A percentile compares a stretch with the other conserved stretches of the same genome.
Conservation (phyloP, 2,329 filamentous ascomycete species). For the Nemania sp. region DNA sequence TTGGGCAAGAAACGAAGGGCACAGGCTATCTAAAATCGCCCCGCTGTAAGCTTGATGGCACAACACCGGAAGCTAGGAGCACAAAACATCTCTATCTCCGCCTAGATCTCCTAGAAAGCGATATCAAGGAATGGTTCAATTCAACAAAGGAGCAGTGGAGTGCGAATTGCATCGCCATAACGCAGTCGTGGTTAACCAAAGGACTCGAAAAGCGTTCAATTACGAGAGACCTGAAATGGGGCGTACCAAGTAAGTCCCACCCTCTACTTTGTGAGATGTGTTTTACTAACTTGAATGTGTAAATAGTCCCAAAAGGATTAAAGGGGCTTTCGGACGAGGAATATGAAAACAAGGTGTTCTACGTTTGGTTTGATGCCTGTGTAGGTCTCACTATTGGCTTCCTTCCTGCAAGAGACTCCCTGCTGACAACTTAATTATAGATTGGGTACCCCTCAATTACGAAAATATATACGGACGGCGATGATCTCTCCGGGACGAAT, state of each 20-base stretch:
- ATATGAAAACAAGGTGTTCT: slow-evolving; percentile 78
- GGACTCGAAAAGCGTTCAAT: slow-evolving; percentile 89
- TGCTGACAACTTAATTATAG: slow-evolving; percentile 55
- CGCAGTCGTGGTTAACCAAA: slow-evolving; percentile 83
- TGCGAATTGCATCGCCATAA: slow-evolving; percentile 79
- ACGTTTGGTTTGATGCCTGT: slow-evolving; percentile 90
- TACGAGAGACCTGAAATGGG: slow-evolving; percentile 93
- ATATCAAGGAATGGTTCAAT: slow-evolving; percentile 82
- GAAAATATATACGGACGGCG: slow-evolving; percentile 79
- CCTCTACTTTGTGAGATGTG: neutral
- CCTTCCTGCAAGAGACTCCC: slow-evolving; percentile 43
- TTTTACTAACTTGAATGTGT: slow-evolving; percentile 24
- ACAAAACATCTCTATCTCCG: slow-evolving; percentile 94
- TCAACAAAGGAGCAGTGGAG: slow-evolving; percentile 82
- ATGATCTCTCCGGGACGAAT: slow-evolving; percentile 64
- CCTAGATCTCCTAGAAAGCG: slow-evolving; percentile 83
- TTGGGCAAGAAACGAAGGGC: slow-evolving; percentile 45
- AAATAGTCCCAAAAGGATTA: slow-evolving; percentile 59
- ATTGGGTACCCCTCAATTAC: slow-evolving; percentile 92
- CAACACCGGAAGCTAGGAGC: slow-evolving; percentile 80
- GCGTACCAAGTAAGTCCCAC: slow-evolving; percentile 60
- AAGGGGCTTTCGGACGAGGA: slow-evolving; percentile 65
- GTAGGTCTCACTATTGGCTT: slow-evolving; percentile 66
- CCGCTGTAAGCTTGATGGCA: slow-evolving; percentile 88
- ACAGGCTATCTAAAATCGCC: slow-evolving; percentile 56